A percentile compares a stretch with the other conserved stretches of the same genome.
These are phyloP conservation scores for Ophiocordyceps sinensis DNA, from an alignment of 2,329 filamentous ascomycete genomes.

Conservation along the genomic window DNA sequence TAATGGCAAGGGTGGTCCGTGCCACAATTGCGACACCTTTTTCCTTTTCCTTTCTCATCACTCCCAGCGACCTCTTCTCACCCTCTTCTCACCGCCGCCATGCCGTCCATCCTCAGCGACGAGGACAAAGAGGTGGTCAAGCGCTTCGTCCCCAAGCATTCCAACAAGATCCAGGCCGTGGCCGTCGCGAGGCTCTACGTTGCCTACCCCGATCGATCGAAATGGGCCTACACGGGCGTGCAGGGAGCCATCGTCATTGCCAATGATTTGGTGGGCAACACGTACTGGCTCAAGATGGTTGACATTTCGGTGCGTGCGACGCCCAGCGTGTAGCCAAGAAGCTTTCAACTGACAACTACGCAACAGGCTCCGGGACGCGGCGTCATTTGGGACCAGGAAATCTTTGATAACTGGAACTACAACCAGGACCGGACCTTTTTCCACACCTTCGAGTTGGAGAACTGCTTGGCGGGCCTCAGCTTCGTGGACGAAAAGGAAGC, in stretches of 20 bases:
- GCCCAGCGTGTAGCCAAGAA: neutral
- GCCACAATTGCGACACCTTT: too few relatives aligned
- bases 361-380: conserved; percentile 58
- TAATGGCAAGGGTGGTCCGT: too few relatives aligned
- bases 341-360: conserved; percentile 2
- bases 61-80: neutral
- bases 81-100: conserved; percentile 15
- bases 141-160: conserved; percentile 79
- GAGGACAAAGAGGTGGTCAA: conserved; percentile 96
- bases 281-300: conserved; percentile 95
- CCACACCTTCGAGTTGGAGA: conserved; percentile 90
- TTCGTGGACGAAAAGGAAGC: conserved; percentile 97
- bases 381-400: conserved; percentile 94
- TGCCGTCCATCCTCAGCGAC: conserved; percentile 64
- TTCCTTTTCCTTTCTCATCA: too few relatives aligned
- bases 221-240: conserved; percentile 89
- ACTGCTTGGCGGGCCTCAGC: conserved; percentile 77
- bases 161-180: conserved; percentile 95
- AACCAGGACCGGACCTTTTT: conserved; percentile 97
- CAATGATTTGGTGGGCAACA: conserved; percentile 88
- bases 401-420: conserved; percentile 89
- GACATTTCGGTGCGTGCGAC: conserved; percentile 62
- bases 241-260: conserved; percentile 85
- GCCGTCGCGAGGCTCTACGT: conserved; percentile 89
- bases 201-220: conserved; percentile 68